A percentile compares a stretch with the other conserved stretches of the same genome.
Evolutionary conservation across 1,139 yeast species (phyloP).

Genomic region (Saccharomyces hybrid): DNA sequence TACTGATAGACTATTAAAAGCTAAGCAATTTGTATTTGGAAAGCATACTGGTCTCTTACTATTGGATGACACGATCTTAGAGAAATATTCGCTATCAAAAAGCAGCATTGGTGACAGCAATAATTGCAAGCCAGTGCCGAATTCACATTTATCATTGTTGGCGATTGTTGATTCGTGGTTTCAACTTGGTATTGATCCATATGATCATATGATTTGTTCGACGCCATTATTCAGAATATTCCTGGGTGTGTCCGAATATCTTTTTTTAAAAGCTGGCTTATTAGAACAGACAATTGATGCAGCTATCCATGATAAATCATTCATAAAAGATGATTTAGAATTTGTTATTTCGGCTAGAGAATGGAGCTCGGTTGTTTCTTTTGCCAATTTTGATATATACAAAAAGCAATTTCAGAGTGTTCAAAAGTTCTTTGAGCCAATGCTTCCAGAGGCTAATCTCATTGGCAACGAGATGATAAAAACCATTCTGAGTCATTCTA

Average conservation of each 20-base stretch:
- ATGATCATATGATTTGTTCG: constrained; percentile 94
- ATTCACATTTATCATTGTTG: constrained; percentile 78
- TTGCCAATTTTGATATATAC: constrained; percentile 71
- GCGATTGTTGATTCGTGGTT: constrained; percentile 95
- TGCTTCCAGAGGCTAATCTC: constrained; percentile 80
- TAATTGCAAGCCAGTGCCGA: constrained; percentile 56
- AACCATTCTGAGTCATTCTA: constrained; percentile 47
- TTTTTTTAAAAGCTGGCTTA: constrained; percentile 76
- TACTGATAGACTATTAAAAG: constrained; percentile 49
- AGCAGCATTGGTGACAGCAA: constrained; percentile 38
- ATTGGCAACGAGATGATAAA: constrained; percentile 95
- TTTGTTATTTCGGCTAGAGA: constrained; percentile 73
- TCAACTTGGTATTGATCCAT: constrained; percentile 76
- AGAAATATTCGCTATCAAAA: constrained; percentile 70
- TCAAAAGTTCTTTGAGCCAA: constrained; percentile 73
- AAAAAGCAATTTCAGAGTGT: constrained; percentile 65
- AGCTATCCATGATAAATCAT: constrained; percentile 57
- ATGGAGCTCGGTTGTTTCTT: constrained; percentile 79
- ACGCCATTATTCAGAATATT: constrained; percentile 90
- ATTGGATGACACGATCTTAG: constrained; percentile 72
- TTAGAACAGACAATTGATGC: constrained; percentile 73
- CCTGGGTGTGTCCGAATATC: constrained; percentile 86
- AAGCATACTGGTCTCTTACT: constrained; percentile 41
- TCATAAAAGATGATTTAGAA: constrained; percentile 80
- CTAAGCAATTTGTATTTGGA: constrained; percentile 71